Conservation (phyloP, 805 yeast species). For the Metschnikowia vanudenii region DNA sequence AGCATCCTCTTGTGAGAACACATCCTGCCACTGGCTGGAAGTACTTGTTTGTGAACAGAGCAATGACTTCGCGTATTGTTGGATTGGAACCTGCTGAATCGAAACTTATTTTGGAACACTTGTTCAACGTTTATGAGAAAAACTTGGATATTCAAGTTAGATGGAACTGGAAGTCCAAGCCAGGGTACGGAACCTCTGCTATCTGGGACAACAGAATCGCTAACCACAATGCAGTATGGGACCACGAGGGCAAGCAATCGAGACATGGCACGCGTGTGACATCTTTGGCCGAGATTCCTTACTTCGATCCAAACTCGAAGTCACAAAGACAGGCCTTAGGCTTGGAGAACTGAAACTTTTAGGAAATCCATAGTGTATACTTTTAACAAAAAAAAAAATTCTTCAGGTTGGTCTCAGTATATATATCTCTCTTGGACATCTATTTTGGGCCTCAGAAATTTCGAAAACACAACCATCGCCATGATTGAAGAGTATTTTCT, state of each 20-base stretch:
- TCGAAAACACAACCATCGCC: too few species aligned
- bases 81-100: conserved; percentile 32
- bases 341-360: conserved; percentile 13
- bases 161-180: conserved; percentile 20
- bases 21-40: conserved; percentile 38
- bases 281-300: conserved; percentile 53
- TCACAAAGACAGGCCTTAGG: conserved; percentile 56
- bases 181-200: conserved; percentile 49
- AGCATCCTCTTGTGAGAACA: conserved; percentile 32
- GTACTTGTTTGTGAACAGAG: conserved; percentile 29
- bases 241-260: conserved; percentile 43
- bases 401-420: too few species aligned
- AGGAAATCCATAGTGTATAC: too few species aligned
- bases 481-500: not conserved
- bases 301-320: conserved; percentile 47
- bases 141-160: conserved; percentile 50
- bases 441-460: too few species aligned
- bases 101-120: conserved; percentile 15
- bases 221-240: conserved; percentile 54
- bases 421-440: too few species aligned
- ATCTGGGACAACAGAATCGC: conserved; percentile 61
- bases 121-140: conserved; percentile 20
- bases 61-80: conserved; percentile 32
- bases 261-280: conserved; percentile 42
- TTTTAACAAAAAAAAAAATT: too few species aligned